phyloP scores from a whole-genome alignment of 495 filamentous ascomycete species.

The Echria macrotheca region DNA sequence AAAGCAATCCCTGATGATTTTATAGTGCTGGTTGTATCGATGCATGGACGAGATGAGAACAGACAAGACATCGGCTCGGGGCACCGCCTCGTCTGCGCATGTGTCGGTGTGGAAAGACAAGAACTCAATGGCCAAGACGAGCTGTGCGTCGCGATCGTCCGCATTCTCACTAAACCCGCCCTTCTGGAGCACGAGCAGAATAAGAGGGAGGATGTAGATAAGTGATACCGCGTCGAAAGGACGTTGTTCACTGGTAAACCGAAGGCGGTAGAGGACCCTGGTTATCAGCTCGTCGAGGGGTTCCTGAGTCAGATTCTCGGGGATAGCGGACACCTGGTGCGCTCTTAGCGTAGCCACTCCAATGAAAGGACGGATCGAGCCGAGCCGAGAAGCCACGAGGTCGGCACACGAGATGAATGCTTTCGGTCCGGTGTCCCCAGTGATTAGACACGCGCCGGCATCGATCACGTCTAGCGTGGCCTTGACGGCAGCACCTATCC shows the following conservation, averaged over 20 bases:
- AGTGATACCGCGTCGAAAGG: slow-evolving; percentile 83
- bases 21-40: slow-evolving; percentile 85
- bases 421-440: slow-evolving; percentile 70
- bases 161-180: slow-evolving; percentile 68
- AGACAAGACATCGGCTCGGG: slow-evolving; percentile 64
- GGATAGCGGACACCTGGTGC: slow-evolving; percentile 63
- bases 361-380: slow-evolving; percentile 69
- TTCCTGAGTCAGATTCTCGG: slow-evolving; percentile 67
- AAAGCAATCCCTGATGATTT: slow-evolving; percentile 85
- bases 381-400: slow-evolving; percentile 70
- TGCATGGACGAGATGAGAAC: slow-evolving; percentile 78
- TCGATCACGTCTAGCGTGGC: slow-evolving; percentile 64
- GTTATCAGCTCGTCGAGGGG: slow-evolving; percentile 81
- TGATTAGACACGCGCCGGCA: slow-evolving; percentile 73
- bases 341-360: slow-evolving; percentile 81
- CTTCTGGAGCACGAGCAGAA: slow-evolving; percentile 66
- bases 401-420: slow-evolving; percentile 73
- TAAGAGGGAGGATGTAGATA: slow-evolving; percentile 77
- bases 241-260: slow-evolving; percentile 84
- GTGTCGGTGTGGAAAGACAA: slow-evolving; percentile 78
- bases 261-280: slow-evolving; percentile 81
- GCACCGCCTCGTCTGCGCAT: slow-evolving; percentile 64
- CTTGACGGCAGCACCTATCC: slow-evolving; percentile 75
- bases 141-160: slow-evolving; percentile 80
- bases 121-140: slow-evolving; percentile 86